Conservation (phyloP, 148 eudicot genomes). For the Nepenthes mirabilis region DNA sequence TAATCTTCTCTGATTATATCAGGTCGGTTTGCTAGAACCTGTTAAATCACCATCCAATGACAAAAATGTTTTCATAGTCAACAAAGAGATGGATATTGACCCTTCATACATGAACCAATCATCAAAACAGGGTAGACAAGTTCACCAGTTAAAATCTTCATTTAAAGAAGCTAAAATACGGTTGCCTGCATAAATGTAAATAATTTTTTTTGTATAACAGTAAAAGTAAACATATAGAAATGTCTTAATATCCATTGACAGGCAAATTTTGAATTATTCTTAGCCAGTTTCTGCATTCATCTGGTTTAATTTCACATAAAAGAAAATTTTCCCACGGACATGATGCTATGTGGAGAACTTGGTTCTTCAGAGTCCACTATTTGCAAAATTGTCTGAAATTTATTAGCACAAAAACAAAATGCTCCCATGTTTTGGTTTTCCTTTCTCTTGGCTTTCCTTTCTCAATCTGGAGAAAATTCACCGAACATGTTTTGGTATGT, state of each 20-base stretch:
- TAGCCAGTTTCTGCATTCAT: not conserved
- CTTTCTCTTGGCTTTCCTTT: too few relatives aligned
- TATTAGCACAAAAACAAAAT: too few relatives aligned
- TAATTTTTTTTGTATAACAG: not conserved
- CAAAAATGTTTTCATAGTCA: conserved; percentile 7
- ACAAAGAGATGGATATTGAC: not conserved
- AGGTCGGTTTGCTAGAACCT: conserved; percentile 98
- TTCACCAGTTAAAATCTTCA: not conserved
- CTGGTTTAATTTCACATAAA: not conserved
- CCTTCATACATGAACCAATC: not conserved
- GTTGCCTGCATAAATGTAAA: not conserved
- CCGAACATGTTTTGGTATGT: too few relatives aligned
- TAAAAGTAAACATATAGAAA: not conserved
- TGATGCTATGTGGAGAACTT: not conserved
- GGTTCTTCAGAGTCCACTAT: not conserved
- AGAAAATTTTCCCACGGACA: not conserved
- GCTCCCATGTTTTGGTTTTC: too few relatives aligned
- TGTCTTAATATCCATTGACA: not conserved
- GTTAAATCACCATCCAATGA: conserved; percentile 13
- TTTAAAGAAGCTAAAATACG: not conserved
- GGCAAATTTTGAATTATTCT: not conserved
- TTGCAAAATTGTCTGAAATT: too few relatives aligned
- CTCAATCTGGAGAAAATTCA: too few relatives aligned
- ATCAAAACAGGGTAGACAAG: not conserved
- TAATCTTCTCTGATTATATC: conserved; percentile 98